Evolutionary conservation across 257 asterid species (phyloP).

Genomic region (Ballota nigra): DNA sequence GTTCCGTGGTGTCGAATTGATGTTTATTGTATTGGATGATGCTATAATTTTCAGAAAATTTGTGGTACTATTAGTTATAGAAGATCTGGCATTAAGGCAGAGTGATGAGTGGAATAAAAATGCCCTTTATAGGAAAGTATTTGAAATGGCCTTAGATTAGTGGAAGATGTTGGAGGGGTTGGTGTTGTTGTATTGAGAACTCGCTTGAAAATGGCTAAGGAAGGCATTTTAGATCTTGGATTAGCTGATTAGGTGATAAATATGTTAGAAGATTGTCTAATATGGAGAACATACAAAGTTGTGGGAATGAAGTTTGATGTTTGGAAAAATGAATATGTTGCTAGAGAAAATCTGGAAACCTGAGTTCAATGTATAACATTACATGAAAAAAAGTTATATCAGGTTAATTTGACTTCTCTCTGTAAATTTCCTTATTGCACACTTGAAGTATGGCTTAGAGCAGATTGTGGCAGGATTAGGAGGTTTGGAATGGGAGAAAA

Average conservation of each 20-base stretch:
- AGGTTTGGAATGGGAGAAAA: neutral
- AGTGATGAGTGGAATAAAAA: neutral
- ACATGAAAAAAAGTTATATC: neutral
- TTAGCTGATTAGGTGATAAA: neutral
- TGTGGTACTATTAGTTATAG: neutral
- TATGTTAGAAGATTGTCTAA: neutral
- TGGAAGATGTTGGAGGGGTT: neutral
- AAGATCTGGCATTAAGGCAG: neutral
- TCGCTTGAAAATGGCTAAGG: neutral
- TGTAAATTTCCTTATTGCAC: neutral
- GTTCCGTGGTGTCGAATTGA: neutral
- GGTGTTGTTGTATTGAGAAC: neutral
- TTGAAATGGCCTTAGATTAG: neutral
- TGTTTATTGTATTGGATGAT: neutral
- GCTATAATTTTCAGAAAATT: neutral
- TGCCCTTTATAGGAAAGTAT: neutral
- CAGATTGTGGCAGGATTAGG: neutral
- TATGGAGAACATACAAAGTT: neutral
- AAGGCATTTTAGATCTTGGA: neutral
- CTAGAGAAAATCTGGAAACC: neutral
- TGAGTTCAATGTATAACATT: neutral
- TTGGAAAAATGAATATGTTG: neutral
- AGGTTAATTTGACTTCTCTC: neutral
- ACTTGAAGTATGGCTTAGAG: neutral
- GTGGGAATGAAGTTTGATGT: neutral